These are phyloP conservation scores for Hymenoscyphus repandus DNA, from an alignment of 2,329 filamentous ascomycete species.

Conservation along the genomic window DNA sequence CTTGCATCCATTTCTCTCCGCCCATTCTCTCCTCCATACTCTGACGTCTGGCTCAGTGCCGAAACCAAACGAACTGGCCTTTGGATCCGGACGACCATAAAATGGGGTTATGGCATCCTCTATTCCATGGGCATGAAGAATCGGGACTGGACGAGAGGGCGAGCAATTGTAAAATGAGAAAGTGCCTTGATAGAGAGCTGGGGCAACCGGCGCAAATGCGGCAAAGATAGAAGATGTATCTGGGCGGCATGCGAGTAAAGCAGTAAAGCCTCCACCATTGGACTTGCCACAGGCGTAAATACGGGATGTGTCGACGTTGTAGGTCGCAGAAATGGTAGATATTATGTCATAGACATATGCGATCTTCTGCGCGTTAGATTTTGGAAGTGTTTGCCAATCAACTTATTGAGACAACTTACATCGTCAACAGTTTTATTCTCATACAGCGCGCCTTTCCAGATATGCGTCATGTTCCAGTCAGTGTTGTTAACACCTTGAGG, in stretches of 20 bases:
- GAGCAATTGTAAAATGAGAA: conserved; percentile 7
- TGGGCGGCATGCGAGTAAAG: conserved; percentile 37
- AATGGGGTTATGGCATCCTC: conserved; percentile 11
- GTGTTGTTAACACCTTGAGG: conserved; percentile 25
- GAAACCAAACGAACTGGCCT: background rate
- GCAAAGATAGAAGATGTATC: conserved; percentile 35
- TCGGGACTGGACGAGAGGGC: conserved; percentile 1
- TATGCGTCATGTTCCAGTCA: conserved; percentile 22
- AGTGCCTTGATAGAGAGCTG: conserved; percentile 35
- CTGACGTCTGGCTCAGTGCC: conserved; percentile 8
- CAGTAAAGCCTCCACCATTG: conserved; percentile 39
- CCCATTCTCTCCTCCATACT: conserved; percentile 8
- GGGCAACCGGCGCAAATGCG: conserved; percentile 39
- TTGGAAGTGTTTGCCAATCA: background rate
- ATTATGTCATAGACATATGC: conserved; percentile 26
- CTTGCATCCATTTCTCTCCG: conserved; percentile 13
- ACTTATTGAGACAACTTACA: background rate
- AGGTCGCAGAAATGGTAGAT: conserved; percentile 16
- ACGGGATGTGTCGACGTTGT: conserved; percentile 33
- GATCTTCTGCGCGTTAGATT: conserved; percentile 5
- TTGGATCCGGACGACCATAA: conserved; percentile 1
- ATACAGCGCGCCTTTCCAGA: conserved; percentile 26
- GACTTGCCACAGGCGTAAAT: conserved; percentile 40
- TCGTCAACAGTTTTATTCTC: conserved; percentile 26
- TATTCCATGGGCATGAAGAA: conserved; percentile 1